Evolutionary conservation across 768 basidiomycete genomes (phyloP).

Genomic region (Russula vinacea): DNA sequence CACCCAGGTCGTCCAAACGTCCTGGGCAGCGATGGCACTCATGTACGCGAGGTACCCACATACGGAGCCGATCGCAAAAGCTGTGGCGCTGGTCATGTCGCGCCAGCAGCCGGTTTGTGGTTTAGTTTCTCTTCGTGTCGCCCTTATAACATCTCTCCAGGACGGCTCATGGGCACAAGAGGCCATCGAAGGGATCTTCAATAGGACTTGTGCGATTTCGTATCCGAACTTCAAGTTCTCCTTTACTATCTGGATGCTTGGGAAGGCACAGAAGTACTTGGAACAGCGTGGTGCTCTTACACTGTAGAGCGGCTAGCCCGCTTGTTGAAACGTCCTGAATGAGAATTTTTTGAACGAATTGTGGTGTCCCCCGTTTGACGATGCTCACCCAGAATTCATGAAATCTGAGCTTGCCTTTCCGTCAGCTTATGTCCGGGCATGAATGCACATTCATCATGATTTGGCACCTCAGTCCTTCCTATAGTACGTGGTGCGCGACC

Average conservation of each 20-base stretch:
- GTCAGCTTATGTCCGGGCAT: neutral
- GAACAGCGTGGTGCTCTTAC: slow-evolving; percentile 35
- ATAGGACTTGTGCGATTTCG: slow-evolving; percentile 81
- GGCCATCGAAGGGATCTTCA: slow-evolving; percentile 89
- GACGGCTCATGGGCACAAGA: slow-evolving; percentile 98
- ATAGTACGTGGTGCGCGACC: too few species aligned
- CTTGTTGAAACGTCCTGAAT: neutral
- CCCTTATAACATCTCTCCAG: slow-evolving; percentile 38
- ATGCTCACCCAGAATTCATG: neutral
- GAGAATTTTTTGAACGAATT: neutral
- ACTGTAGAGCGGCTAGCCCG: slow-evolving; percentile 1
- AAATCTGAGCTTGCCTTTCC: neutral
- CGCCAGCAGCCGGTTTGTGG: slow-evolving; percentile 72
- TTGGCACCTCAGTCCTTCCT: too few species aligned
- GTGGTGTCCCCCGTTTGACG: neutral
- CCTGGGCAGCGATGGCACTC: slow-evolving; percentile 89
- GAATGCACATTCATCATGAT: too few species aligned
- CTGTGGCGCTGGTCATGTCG: slow-evolving; percentile 79
- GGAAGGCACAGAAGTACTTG: slow-evolving; percentile 77
- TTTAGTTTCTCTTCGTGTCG: neutral
- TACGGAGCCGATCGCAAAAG: slow-evolving; percentile 73
- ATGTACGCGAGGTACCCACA: slow-evolving; percentile 88
- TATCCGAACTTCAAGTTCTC: slow-evolving; percentile 95
- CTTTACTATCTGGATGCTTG: slow-evolving; percentile 95
- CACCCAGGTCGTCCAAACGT: slow-evolving; percentile 87